phyloP scores from a whole-genome alignment of 352 stramenopile genomes.

The Phytophthora pluvialis region DNA sequence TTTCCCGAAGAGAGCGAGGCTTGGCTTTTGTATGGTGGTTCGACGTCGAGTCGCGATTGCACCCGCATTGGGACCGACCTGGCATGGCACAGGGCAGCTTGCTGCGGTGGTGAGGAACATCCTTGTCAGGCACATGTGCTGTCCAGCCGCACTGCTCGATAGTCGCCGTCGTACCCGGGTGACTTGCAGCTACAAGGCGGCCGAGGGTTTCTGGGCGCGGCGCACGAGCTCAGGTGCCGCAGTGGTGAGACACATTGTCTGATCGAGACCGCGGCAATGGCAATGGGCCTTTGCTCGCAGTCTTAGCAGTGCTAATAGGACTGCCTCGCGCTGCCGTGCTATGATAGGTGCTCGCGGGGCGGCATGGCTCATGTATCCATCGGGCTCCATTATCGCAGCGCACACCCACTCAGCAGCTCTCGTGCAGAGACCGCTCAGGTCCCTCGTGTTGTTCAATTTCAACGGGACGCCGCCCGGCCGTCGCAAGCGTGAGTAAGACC shows the following conservation, averaged over 20 bases:
- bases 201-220: constrained; percentile 15
- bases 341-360: background rate
- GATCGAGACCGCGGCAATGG: constrained; percentile 1
- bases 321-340: too few relatives aligned
- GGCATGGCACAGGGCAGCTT: too few relatives aligned
- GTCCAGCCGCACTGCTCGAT: too few relatives aligned
- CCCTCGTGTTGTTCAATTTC: constrained; percentile 33
- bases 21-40: constrained; percentile 20
- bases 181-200: background rate
- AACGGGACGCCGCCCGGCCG: constrained; percentile 11
- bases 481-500: constrained; percentile 12
- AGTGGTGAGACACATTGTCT: constrained; percentile 25
- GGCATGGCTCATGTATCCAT: background rate
- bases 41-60: constrained; percentile 9
- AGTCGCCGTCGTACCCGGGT: background rate
- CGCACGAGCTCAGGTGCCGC: constrained; percentile 22
- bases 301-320: too few relatives aligned
- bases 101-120: too few relatives aligned
- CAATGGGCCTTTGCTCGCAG: too few relatives aligned
- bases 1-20: background rate
- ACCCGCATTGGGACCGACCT: background rate
- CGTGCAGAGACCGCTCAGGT: constrained; percentile 12
- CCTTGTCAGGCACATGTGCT: too few relatives aligned
- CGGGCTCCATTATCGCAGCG: constrained; percentile 6
- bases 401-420: constrained; percentile 8